Percentiles rank a stretch among this genome's conserved stretches.
Conservation (phyloP, 2,329 filamentous ascomycete species). For the Botrytis fragariae region DNA sequence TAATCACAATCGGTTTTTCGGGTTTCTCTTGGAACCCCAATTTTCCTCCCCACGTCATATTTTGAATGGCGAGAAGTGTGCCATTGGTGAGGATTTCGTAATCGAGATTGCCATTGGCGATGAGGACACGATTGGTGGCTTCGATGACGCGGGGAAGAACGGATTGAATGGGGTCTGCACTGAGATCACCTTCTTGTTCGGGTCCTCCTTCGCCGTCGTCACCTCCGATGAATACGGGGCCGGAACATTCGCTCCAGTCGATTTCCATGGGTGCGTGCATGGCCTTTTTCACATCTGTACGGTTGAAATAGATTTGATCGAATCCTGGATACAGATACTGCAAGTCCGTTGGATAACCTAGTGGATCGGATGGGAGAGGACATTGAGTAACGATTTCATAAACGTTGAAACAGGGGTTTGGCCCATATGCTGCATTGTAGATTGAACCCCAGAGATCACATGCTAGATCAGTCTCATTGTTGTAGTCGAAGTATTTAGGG, state of each 20-base stretch:
- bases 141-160: slow-evolving; percentile 51
- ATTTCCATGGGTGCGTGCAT: slow-evolving; percentile 46
- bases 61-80: slow-evolving; percentile 51
- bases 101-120: slow-evolving; percentile 49
- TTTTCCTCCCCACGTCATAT: slow-evolving; percentile 52
- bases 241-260: slow-evolving; percentile 44
- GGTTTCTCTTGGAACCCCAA: slow-evolving; percentile 48
- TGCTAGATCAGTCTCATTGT: not conserved
- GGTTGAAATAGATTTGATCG: slow-evolving; percentile 49
- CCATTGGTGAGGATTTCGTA: slow-evolving; percentile 50
- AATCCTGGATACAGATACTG: slow-evolving; percentile 42
- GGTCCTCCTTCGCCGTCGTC: slow-evolving; percentile 23
- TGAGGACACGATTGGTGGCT: slow-evolving; percentile 50
- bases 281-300: slow-evolving; percentile 49
- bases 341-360: slow-evolving; percentile 39
- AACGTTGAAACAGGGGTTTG: slow-evolving; percentile 51
- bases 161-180: slow-evolving; percentile 41
- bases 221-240: slow-evolving; percentile 44
- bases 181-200: slow-evolving; percentile 38
- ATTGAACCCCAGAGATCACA: not conserved
- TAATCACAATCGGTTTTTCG: slow-evolving; percentile 6
- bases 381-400: slow-evolving; percentile 48
- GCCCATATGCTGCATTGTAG: slow-evolving; percentile 31
- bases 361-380: slow-evolving; percentile 41
- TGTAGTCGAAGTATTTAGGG: not conserved